Base-by-base conservation (phyloP, 257 asterid genomes). In the Lantana camara region DNA sequence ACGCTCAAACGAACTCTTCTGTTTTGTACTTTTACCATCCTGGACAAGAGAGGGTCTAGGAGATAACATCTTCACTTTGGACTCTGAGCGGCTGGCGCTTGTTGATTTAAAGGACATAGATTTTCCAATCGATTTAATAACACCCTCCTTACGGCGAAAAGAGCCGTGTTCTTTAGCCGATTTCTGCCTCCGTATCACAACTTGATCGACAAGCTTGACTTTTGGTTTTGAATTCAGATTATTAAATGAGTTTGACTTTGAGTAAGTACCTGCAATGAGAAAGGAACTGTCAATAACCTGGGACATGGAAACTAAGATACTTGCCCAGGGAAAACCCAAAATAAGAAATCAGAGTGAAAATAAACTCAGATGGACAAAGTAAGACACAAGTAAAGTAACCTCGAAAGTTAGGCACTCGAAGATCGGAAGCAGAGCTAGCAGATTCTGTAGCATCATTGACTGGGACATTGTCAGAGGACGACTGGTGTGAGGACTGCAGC, bases 201-300 rank as follows among this genome's bases (percentile, higher is more conserved):
- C 94, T 73, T 86, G 87, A 72, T 83, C 95, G 21, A 78, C 85
- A 66, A 77, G 96, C 75, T 80, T 85, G 73, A 81, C 85, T 68
- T 77, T 86, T 46, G 90, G 91, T 75, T 86, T 91, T 68, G 82
- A 76, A 78, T 74, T 81, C 69, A 72, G 65, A 53, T 90, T 77
- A 79, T 52, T 84, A 76, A 88, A 91, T 59, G 96, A 91, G 63
- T 75, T 81, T 9, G 95, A 89, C 83, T 89, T 91, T 9, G 77
- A 76, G 77, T 84, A 79, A 63, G 71, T 70, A 80, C 95, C 98
- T 93, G 86, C 78, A 73, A 41, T 77, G 49, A 46, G 47, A 50
- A 61, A 50, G 45, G 61, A 44, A 52, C 63, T 44, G 68, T 41
- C 57, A 41, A 64, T 55, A 47, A 58, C 41, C 61, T 51, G 48